A percentile compares a stretch with the other conserved stretches of the same genome.
These are phyloP conservation scores for Pezicula rhizophila DNA, from an alignment of 2,329 filamentous ascomycete species.

Conservation along the genomic window DNA sequence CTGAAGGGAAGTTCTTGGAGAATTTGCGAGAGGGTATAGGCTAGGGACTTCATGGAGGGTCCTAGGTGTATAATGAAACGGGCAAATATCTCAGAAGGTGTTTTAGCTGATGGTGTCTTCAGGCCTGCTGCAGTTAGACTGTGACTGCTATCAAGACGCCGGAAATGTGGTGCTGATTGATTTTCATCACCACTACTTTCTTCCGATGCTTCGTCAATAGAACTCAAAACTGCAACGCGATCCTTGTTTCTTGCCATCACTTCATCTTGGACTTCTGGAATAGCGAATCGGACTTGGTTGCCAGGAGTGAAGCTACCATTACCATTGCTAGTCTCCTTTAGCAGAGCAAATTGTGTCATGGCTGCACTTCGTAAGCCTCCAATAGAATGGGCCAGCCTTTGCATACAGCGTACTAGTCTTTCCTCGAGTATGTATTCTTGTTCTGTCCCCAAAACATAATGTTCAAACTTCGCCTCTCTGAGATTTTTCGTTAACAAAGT, in stretches of 20 bases:
- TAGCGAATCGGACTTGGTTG: slow-evolving; percentile 4
- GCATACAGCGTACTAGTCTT: slow-evolving; percentile 75
- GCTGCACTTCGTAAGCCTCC: slow-evolving; percentile 87
- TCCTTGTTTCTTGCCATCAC: slow-evolving; percentile 31
- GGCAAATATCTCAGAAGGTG: slow-evolving; percentile 81
- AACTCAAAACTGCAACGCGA: slow-evolving; percentile 42
- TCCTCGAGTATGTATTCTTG: slow-evolving; percentile 73
- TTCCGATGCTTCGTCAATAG: slow-evolving; percentile 58
- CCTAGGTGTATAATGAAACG: slow-evolving; percentile 84
- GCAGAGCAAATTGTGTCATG: slow-evolving; percentile 77
- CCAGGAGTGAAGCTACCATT: slow-evolving; percentile 14
- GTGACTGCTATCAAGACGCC: slow-evolving; percentile 15
- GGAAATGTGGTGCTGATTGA: slow-evolving; percentile 4
- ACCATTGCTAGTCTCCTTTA: slow-evolving; percentile 50
- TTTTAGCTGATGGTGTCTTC: slow-evolving; percentile 38
- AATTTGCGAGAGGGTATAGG: slow-evolving; percentile 82
- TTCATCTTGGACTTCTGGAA: slow-evolving; percentile 2
- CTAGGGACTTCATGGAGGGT: slow-evolving; percentile 93
- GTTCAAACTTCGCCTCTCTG: slow-evolving; percentile 82
- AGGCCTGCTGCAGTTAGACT: slow-evolving; percentile 14
- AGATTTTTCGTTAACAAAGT: slow-evolving; percentile 69
- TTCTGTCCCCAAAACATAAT: slow-evolving; percentile 76
- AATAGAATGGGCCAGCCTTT: slow-evolving; percentile 79
- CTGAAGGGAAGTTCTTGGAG: slow-evolving; percentile 83
- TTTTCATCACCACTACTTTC: slow-evolving; percentile 47